Evolutionary conservation across 805 yeast species (phyloP).

Genomic region (Monosporozyma solicola): DNA sequence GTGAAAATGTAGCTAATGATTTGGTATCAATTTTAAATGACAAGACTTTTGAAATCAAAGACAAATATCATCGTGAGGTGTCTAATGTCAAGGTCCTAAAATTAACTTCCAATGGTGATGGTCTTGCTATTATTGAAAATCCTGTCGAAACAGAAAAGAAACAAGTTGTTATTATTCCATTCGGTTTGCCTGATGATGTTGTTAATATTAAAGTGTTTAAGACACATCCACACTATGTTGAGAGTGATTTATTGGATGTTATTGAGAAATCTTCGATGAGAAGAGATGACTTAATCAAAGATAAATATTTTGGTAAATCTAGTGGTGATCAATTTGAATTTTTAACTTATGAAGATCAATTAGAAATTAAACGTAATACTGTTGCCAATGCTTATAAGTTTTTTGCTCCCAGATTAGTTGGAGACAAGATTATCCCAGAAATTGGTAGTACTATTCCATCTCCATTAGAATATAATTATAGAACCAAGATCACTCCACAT

Average conservation of each 20-base stretch:
- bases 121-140: conserved; percentile 59
- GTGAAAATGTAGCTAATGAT: conserved; percentile 51
- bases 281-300: conserved; percentile 50
- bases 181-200: conserved; percentile 78
- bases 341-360: conserved; percentile 62
- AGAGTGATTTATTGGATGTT: conserved; percentile 60
- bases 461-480: conserved; percentile 65
- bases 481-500: conserved; percentile 95
- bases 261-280: conserved; percentile 37
- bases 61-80: conserved; percentile 50
- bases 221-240: conserved; percentile 66
- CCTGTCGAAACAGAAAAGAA: conserved; percentile 39
- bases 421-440: conserved; percentile 42
- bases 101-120: conserved; percentile 79
- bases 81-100: conserved; percentile 47
- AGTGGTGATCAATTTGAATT: conserved; percentile 94
- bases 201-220: conserved; percentile 65
- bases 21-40: conserved; percentile 58
- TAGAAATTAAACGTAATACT: conserved; percentile 62
- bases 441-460: conserved; percentile 61
- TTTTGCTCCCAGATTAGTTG: conserved; percentile 52
- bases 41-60: conserved; percentile 30
- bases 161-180: conserved; percentile 75
- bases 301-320: conserved; percentile 79
- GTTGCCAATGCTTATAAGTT: conserved; percentile 73